A percentile compares a stretch with the other conserved stretches of the same genome.
Conservation (phyloP, 2,329 filamentous ascomycete species). For the Malbranchea zuffiana region DNA sequence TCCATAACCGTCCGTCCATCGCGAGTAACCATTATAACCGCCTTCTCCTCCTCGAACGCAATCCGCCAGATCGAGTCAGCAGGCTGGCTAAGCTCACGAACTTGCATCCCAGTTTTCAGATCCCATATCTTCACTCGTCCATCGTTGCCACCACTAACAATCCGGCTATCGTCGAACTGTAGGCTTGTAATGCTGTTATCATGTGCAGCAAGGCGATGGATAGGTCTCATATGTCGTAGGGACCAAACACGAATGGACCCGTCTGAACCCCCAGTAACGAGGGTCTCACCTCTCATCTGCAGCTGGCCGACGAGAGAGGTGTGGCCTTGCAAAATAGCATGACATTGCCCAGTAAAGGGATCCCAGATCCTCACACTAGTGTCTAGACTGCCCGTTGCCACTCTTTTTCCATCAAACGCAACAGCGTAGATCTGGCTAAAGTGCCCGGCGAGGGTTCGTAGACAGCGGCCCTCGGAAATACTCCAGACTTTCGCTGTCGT, state of each 20-base stretch:
- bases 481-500: constrained; percentile 96
- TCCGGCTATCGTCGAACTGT: constrained; percentile 90
- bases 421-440: constrained; percentile 99
- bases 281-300: constrained; percentile 86
- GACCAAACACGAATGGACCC: constrained; percentile 96
- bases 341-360: constrained; percentile 71
- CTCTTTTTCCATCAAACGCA: constrained; percentile 85
- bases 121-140: constrained; percentile 99
- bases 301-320: constrained; percentile 93
- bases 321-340: constrained; percentile 89
- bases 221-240: constrained; percentile 75
- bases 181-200: constrained; percentile 97
- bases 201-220: constrained; percentile 88
- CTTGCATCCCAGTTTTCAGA: constrained; percentile 76
- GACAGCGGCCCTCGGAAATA: constrained; percentile 85
- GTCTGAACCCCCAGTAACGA: constrained; percentile 93
- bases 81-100: constrained; percentile 81
- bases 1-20: constrained; percentile 90
- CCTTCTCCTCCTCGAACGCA: constrained; percentile 96
- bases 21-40: constrained; percentile 84
- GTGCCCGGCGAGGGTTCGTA: constrained; percentile 82
- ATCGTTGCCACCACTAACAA: constrained; percentile 92
- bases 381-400: constrained; percentile 91
- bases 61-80: constrained; percentile 96
- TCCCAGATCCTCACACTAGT: constrained; percentile 98